Base-by-base conservation (phyloP, 495 filamentous ascomycete genomes). In the Neurospora africana region DNA sequence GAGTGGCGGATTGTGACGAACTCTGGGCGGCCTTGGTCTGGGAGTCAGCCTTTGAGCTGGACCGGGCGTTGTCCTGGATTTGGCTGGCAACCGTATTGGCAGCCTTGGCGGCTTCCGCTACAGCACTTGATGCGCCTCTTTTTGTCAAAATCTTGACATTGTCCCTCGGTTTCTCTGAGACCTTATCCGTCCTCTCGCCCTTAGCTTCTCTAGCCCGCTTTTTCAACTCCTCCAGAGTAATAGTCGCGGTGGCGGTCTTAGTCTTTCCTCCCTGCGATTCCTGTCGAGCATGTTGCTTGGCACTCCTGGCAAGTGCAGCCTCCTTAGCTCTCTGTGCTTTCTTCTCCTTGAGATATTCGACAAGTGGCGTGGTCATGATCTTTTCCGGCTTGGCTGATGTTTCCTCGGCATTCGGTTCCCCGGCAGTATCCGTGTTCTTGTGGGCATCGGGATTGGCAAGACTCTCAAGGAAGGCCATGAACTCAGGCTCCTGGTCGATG, bases 401-500 rank as follows among this genome's bases (percentile, higher is more conserved):
- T 15, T 88, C 87, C 13, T 86, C 84, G 8, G 80, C 77, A 0
- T 83, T 80, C 41, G 91, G 90, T 3, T 87, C 82, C 9, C 82
- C 73, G 5, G 78, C 83, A 9, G 71, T 35, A 35, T 78, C 79
- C 19, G 53, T 65, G 13, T 83, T 81, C 41, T 84, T 86, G 19
- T 81, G 61, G 5, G 78, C 81, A 37, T 91, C 87, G 0, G 93
- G 93, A 69, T 92, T 91, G 4, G 94, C 95, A 10, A 97, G 86
- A 68, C 88, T 90, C 79, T 96, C 92, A 8, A 99, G 87, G 77
- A 98, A 99, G 27, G 87, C 87, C 81, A 97, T 96, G 74, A 98
- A 98, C 71, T 98, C 95, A 0, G 91, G 89, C 78, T 99, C 95
- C 76, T 95, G 93, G 75, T 99, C 95, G 72, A 99, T 98, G 6